A percentile compares a stretch with the other conserved stretches of the same genome.
Evolutionary conservation across 2,329 filamentous ascomycete genomes (phyloP).

Genomic region (Parafenestella ontariensis): DNA sequence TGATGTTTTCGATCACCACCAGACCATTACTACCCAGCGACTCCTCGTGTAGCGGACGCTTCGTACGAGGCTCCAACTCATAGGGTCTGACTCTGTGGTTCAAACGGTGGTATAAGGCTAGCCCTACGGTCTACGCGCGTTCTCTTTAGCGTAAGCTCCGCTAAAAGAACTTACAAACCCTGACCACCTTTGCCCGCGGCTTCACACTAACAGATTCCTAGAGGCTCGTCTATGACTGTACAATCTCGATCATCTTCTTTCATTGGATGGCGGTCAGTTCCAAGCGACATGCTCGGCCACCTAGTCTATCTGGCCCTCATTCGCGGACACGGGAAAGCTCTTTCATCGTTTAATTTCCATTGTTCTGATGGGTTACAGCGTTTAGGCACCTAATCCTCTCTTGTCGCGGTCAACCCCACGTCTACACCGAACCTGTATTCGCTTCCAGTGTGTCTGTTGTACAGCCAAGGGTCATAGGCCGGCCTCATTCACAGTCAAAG

Average conservation of each 20-base stretch:
- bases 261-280: slow-evolving; percentile 21
- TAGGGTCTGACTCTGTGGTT: background rate
- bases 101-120: slow-evolving; percentile 10
- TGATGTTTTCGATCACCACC: slow-evolving; percentile 1
- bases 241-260: background rate
- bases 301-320: slow-evolving; percentile 1
- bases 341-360: slow-evolving; percentile 10
- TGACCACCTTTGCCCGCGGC: slow-evolving; percentile 1
- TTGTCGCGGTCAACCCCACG: slow-evolving; percentile 7
- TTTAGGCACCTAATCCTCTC: slow-evolving; percentile 11
- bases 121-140: slow-evolving; percentile 9
- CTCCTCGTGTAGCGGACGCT: slow-evolving; percentile 1
- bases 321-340: slow-evolving; percentile 1
- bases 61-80: slow-evolving; percentile 4
- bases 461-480: slow-evolving; percentile 23
- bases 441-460: slow-evolving; percentile 4
- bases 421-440: slow-evolving; percentile 1
- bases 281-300: slow-evolving; percentile 14
- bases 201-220: background rate
- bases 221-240: slow-evolving; percentile 5
- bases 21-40: slow-evolving; percentile 8
- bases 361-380: slow-evolving; percentile 4
- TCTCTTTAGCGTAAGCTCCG: background rate
- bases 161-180: background rate
- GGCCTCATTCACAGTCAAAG: slow-evolving; percentile 10